phyloP scores from a whole-genome alignment of 2,329 filamentous ascomycete species.

The Emmonsiellopsis sp. region DNA sequence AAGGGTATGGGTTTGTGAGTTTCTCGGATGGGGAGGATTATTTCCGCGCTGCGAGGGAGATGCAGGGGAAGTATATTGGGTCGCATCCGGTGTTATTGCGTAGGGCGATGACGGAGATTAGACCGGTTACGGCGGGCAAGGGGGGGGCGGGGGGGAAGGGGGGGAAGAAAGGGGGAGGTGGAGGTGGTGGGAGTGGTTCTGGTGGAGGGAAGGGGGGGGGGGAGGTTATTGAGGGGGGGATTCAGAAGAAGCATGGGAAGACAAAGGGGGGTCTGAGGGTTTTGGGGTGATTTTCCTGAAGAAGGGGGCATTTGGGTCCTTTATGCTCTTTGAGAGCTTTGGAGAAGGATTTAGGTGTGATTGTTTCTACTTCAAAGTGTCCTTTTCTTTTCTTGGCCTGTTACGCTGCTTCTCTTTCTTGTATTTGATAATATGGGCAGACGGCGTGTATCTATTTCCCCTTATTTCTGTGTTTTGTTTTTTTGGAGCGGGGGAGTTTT shows the following conservation, averaged over 20 bases:
- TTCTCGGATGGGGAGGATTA: conserved; percentile 94
- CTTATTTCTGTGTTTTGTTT: too few species aligned
- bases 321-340: too few species aligned
- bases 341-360: too few species aligned
- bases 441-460: too few species aligned
- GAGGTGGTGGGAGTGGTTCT: conserved; percentile 18
- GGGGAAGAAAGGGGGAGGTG: conserved; percentile 31
- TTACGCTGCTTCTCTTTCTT: too few species aligned
- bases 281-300: conserved; percentile 21
- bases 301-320: too few species aligned
- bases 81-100: conserved; percentile 85
- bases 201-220: conserved; percentile 23
- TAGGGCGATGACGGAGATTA: conserved; percentile 87
- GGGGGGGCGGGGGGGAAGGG: conserved; percentile 49
- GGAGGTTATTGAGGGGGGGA: conserved; percentile 35
- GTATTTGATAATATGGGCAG: too few species aligned
- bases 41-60: conserved; percentile 91
- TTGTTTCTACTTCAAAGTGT: too few species aligned
- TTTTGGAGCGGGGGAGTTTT: too few species aligned
- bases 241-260: conserved; percentile 36
- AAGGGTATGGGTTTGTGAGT: conserved; percentile 92
- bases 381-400: too few species aligned
- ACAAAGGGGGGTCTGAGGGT: conserved; percentile 38
- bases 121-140: conserved; percentile 58
- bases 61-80: conserved; percentile 98